Evolutionary conservation across 1,139 yeast genomes (phyloP).

Genomic region (Arxiozyma telluris): DNA sequence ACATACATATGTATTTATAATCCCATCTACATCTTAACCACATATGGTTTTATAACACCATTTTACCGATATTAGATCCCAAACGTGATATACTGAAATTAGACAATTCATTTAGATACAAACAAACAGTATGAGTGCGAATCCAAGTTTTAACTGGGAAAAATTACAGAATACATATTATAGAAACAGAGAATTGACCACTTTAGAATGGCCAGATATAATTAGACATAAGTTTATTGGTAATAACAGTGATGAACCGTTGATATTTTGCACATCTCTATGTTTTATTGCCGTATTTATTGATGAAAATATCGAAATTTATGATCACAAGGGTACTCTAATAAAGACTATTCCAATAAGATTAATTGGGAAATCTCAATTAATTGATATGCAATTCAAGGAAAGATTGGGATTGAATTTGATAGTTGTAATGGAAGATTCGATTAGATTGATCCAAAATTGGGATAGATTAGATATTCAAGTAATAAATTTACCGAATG

Average conservation of each 20-base stretch:
- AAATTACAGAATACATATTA: conserved; percentile 54
- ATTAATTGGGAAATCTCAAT: neutral
- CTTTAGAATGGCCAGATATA: conserved; percentile 16
- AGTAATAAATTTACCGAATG: conserved; percentile 51
- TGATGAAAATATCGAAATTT: conserved; percentile 16
- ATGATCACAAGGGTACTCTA: conserved; percentile 24
- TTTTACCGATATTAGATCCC: no score
- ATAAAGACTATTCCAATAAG: conserved; percentile 26
- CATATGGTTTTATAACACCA: no score
- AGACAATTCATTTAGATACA: neutral
- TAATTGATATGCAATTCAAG: conserved; percentile 48
- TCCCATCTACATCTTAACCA: neutral
- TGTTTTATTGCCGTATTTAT: conserved; percentile 18
- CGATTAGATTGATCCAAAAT: conserved; percentile 34
- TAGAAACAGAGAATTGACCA: conserved; percentile 33
- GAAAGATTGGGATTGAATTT: conserved; percentile 35
- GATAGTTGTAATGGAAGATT: conserved; percentile 49
- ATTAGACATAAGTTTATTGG: neutral
- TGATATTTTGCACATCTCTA: conserved; percentile 16
- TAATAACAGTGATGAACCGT: conserved; percentile 1
- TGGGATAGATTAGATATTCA: conserved; percentile 62
- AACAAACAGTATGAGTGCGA: conserved; percentile 12
- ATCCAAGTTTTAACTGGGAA: conserved; percentile 54
- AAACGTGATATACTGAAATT: no score
- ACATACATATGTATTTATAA: neutral